Percentiles rank a stretch among this genome's conserved stretches.
Conservation (phyloP, 495 filamentous ascomycete genomes). For the Coniosporium apollinis region DNA sequence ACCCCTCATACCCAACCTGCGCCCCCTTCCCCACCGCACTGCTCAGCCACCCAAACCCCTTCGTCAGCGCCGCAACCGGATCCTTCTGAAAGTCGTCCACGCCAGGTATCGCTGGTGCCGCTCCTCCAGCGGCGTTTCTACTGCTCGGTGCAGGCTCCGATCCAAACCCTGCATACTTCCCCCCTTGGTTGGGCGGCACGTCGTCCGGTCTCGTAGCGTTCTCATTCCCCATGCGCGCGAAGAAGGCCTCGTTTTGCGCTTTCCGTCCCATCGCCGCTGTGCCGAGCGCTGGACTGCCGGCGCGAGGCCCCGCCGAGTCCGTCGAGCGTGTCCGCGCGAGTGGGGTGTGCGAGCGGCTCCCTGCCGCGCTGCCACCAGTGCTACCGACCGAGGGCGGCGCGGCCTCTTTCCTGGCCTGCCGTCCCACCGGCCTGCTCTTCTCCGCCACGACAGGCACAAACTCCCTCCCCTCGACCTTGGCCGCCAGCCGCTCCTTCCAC, state of each 20-base stretch:
- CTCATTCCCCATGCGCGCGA: slow-evolving; percentile 60
- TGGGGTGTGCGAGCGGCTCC: slow-evolving; percentile 20
- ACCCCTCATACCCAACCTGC: slow-evolving; percentile 74
- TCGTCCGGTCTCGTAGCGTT: slow-evolving; percentile 61
- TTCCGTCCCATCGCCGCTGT: slow-evolving; percentile 27
- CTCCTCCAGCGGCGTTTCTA: slow-evolving; percentile 11
- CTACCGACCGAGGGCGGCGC: slow-evolving; percentile 1
- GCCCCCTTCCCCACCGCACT: slow-evolving; percentile 71
- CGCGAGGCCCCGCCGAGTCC: slow-evolving; percentile 14
- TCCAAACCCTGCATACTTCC: slow-evolving; percentile 84
- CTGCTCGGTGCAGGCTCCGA: slow-evolving; percentile 38
- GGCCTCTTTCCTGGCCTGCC: background rate
- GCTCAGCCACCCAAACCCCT: slow-evolving; percentile 89
- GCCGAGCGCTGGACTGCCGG: slow-evolving; percentile 16
- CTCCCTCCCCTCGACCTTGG: slow-evolving; percentile 69
- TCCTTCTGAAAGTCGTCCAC: slow-evolving; percentile 81
- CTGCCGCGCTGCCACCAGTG: slow-evolving; percentile 12
- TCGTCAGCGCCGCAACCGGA: slow-evolving; percentile 71
- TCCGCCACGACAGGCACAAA: slow-evolving; percentile 45
- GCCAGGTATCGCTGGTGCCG: slow-evolving; percentile 35
- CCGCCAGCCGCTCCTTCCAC: slow-evolving; percentile 78
- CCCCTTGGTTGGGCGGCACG: slow-evolving; percentile 72
- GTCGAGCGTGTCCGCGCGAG: slow-evolving; percentile 10
- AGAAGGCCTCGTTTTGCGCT: slow-evolving; percentile 71
- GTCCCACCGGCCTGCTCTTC: background rate